A percentile compares a stretch with the other conserved stretches of the same genome.
Evolutionary conservation across 2,329 filamentous ascomycete genomes (phyloP).

Genomic region (Cercospora sp.): DNA sequence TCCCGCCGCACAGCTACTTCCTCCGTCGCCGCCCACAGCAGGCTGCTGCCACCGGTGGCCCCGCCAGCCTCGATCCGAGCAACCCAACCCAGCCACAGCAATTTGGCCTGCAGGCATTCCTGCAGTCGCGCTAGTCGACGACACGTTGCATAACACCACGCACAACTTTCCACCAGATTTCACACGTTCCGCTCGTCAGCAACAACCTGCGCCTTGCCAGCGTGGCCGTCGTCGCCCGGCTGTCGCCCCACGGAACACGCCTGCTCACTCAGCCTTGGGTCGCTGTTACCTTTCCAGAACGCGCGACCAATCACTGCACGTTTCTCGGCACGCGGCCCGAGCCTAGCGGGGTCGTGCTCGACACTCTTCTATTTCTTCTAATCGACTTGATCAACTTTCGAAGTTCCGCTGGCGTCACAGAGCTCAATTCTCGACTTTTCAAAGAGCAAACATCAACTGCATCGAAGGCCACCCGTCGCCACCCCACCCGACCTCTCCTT

Average conservation of each 20-base stretch:
- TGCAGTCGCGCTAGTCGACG: neutral
- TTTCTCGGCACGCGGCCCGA: neutral
- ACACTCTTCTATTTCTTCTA: constrained; percentile 11
- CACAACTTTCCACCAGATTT: neutral
- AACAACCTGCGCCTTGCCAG: neutral
- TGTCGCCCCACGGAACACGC: neutral
- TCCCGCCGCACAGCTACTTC: neutral
- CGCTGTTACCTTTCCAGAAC: neutral
- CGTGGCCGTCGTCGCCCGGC: neutral
- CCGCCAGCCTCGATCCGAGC: neutral
- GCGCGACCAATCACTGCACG: neutral
- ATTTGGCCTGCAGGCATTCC: neutral
- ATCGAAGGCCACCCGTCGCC: constrained; percentile 13
- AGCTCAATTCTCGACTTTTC: constrained; percentile 19
- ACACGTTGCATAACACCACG: neutral
- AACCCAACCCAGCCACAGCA: neutral
- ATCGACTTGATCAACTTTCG: constrained; percentile 11
- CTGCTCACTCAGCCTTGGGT: neutral
- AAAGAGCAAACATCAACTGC: constrained; percentile 21
- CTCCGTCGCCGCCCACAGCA: neutral
- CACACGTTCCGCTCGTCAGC: neutral
- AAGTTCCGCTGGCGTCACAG: constrained; percentile 20
- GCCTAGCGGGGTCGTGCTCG: constrained; percentile 1
- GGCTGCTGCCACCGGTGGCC: neutral
- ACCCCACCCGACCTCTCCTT: constrained; percentile 14